Conservation (phyloP, 352 stramenopile genomes). For the Hyaloperonospora brassicae region DNA sequence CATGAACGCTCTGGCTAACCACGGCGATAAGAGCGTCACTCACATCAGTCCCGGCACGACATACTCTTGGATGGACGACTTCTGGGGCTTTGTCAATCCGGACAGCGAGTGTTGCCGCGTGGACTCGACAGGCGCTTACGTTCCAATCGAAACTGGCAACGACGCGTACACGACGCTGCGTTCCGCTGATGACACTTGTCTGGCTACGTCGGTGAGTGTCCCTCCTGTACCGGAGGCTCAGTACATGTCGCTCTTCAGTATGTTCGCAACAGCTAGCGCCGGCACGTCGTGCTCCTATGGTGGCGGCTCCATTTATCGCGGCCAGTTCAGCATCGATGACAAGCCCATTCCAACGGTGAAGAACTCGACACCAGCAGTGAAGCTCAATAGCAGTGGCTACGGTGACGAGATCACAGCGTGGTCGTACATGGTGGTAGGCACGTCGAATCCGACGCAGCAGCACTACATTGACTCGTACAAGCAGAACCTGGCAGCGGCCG, state of each 20-base stretch:
- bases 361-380: constrained; percentile 32
- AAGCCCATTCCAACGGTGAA: constrained; percentile 45
- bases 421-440: constrained; percentile 56
- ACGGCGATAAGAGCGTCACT: constrained; percentile 32
- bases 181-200: constrained; percentile 28
- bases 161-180: constrained; percentile 38
- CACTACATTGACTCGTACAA: constrained; percentile 57
- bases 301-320: constrained; percentile 59
- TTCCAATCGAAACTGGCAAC: constrained; percentile 40
- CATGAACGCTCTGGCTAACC: constrained; percentile 45
- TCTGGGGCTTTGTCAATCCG: constrained; percentile 53
- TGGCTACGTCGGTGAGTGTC: constrained; percentile 26
- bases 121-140: constrained; percentile 33
- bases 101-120: constrained; percentile 57
- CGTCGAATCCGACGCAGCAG: constrained; percentile 46
- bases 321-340: constrained; percentile 53
- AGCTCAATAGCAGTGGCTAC: constrained; percentile 42
- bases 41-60: constrained; percentile 49
- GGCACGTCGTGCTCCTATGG: constrained; percentile 54
- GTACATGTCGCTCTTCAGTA: constrained; percentile 72
- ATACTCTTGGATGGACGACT: constrained; percentile 67
- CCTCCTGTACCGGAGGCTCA: constrained; percentile 40
- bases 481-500: constrained; percentile 36
- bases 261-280: constrained; percentile 58
- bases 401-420: constrained; percentile 49